Percentiles rank a stretch among this genome's conserved stretches.
Conservation (phyloP, 1,284 basidiomycete genomes). For the Phellopilus nigrolimitatus region DNA sequence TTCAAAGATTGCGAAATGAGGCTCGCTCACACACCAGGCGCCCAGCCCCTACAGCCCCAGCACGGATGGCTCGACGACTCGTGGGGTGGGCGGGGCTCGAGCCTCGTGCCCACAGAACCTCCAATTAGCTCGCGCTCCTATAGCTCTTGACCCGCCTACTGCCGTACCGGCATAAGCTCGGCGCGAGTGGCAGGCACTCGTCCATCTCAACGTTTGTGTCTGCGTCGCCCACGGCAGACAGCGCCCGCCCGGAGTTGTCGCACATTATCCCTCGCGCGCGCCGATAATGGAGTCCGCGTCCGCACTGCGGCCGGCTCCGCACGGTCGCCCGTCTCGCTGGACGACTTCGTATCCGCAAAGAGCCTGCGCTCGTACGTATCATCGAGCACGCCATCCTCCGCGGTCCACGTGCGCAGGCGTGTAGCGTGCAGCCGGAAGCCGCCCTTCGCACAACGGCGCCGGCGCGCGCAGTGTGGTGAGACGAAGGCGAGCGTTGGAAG, state of each 20-base stretch:
- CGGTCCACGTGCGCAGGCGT: neutral
- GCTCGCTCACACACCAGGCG: too few relatives aligned
- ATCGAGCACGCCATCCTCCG: constrained; percentile 2
- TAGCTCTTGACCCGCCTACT: neutral
- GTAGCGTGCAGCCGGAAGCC: neutral
- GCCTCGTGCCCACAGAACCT: too few relatives aligned
- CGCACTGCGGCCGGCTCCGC: neutral
- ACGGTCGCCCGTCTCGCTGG: too few relatives aligned
- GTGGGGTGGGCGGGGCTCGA: too few relatives aligned
- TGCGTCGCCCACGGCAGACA: neutral
- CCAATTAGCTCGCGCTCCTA: neutral
- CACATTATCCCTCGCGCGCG: neutral
- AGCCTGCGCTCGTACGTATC: neutral
- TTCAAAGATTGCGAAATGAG: too few relatives aligned
- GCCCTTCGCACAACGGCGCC: neutral
- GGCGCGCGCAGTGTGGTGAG: neutral
- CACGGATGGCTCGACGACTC: too few relatives aligned
- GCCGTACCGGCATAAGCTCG: neutral
- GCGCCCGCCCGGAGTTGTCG: neutral
- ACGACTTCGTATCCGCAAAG: neutral
- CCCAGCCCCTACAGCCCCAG: too few relatives aligned
- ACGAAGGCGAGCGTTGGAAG: neutral
- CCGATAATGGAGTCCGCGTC: constrained; percentile 4
- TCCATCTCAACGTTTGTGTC: neutral
- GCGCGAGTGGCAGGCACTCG: neutral